Evolutionary conservation across 1,284 basidiomycete genomes (phyloP), one percentile per base, ranked within the genome.

Genomic region (Cryptococcus wingfieldii): DNA sequence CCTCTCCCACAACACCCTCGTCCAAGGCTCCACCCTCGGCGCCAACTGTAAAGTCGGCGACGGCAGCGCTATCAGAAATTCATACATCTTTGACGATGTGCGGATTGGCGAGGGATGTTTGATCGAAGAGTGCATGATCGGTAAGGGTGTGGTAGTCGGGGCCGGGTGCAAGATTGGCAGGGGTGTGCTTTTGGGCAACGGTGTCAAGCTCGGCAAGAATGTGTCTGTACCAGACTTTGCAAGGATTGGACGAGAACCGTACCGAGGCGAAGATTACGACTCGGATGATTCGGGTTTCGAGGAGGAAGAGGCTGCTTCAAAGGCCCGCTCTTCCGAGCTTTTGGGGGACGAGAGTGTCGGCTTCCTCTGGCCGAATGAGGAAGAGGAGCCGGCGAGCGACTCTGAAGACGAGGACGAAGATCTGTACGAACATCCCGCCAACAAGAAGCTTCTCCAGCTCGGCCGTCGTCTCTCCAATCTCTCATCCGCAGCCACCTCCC

Each of bases 71-170:
- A 82, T 97, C 54, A 78, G 79, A 37, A 80, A 87, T 66, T 86
- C 90, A 19, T 93, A 92, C 70, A 79, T 97, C 45, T 92, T 91
- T 69, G 88, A 90, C 61, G 84, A 84, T 52, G 87, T 87, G 4
- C 72, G 80, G 38, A 82, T 98, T 56, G 93, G 89, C n/a, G 80
- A 84, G 41, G 82, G 85, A 48, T 90, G 87, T 68, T 78, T 82
- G 38, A 80, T 98, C 47, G 83, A 86, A 61, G 80, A 84, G 63
- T 88, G 89, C 61, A 89, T 80, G 34, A 55, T 81, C n/a, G 79
- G 79, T 3, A 70, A 75, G 45, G 69, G 68, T 14, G 79, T 78
- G 1, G 56, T 66, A 7, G 67, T 80, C 25, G 72, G 64, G 2
- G 71, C 76, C 58, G 69, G 68, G 19, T 75, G 92, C 58, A 77